These are phyloP conservation scores for Sedum album DNA, from an alignment of 164 flowering plant genomes.

Conservation along the genomic window DNA sequence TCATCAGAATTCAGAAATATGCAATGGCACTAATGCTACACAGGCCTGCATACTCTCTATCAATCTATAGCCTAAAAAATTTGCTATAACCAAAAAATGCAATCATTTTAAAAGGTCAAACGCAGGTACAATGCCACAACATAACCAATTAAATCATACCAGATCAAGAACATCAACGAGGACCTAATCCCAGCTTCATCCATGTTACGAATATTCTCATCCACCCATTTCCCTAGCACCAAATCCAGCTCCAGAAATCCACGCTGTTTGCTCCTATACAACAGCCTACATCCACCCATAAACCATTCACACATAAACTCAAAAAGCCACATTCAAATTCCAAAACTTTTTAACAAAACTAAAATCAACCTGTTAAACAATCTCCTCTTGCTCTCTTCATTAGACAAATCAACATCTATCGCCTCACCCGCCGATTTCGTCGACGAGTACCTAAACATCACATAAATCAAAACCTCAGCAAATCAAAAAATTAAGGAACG, in stretches of 20 bases:
- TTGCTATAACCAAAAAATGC: too few relatives aligned
- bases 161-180: constrained; percentile 74
- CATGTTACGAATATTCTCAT: constrained; percentile 57
- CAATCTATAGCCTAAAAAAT: too few relatives aligned
- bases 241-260: constrained; percentile 86
- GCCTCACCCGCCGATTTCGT: constrained; percentile 9
- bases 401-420: constrained; percentile 49
- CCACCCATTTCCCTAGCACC: constrained; percentile 86
- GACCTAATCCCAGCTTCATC: constrained; percentile 55
- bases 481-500: not conserved
- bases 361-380: not conserved
- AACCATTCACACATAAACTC: not conserved
- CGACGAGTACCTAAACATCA: not conserved
- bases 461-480: not conserved
- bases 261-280: constrained; percentile 15
- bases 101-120: not conserved
- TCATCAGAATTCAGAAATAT: too few relatives aligned
- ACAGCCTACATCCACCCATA: not conserved
- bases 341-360: too few relatives aligned
- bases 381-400: constrained; percentile 58
- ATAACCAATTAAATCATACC: constrained; percentile 31
- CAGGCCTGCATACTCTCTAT: too few relatives aligned
- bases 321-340: too few relatives aligned
- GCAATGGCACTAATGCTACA: too few relatives aligned
- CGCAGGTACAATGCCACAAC: too few relatives aligned